A percentile compares a stretch with the other conserved stretches of the same genome.
Conservation (phyloP, 176 grass and related monocot species). For the Bromus sterilis region DNA sequence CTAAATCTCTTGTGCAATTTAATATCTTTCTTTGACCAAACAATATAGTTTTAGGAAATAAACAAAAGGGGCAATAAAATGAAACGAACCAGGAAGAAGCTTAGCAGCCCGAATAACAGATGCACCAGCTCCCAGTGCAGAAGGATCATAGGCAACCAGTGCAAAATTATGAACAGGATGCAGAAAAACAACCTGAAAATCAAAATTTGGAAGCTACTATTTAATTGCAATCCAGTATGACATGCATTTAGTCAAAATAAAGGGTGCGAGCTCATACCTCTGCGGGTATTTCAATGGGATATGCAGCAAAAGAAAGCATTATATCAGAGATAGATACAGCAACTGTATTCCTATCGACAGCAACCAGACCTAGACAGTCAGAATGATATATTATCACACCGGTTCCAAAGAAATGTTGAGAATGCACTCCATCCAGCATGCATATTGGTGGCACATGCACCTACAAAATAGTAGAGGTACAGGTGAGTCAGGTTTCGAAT, state of each 20-base stretch:
- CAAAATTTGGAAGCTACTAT: conserved; percentile 19
- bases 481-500: background rate
- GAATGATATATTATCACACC: conserved; percentile 94
- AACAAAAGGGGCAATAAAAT: background rate
- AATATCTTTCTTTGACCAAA: conserved; percentile 3
- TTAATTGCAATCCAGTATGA: background rate
- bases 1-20: background rate
- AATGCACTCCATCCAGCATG: conserved; percentile 98
- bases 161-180: conserved; percentile 98
- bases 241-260: conserved; percentile 12
- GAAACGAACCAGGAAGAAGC: conserved; percentile 86
- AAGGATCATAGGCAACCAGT: conserved; percentile 92
- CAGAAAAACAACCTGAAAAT: conserved; percentile 87
- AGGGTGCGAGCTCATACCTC: conserved; percentile 44
- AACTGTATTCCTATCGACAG: conserved; percentile 93
- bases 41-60: conserved; percentile 5
- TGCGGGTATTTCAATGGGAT: conserved; percentile 99
- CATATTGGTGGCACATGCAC: conserved; percentile 97
- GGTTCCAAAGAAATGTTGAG: conserved; percentile 97
- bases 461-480: conserved; percentile 27
- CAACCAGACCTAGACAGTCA: conserved; percentile 72
- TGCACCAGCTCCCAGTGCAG: conserved; percentile 85
- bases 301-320: conserved; percentile 98
- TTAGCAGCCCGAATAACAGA: conserved; percentile 89
- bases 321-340: conserved; percentile 93